Percentiles rank a stretch among this genome's conserved stretches.
Conservation (phyloP, 768 basidiomycete genomes). For the Lactifluus piperatus region DNA sequence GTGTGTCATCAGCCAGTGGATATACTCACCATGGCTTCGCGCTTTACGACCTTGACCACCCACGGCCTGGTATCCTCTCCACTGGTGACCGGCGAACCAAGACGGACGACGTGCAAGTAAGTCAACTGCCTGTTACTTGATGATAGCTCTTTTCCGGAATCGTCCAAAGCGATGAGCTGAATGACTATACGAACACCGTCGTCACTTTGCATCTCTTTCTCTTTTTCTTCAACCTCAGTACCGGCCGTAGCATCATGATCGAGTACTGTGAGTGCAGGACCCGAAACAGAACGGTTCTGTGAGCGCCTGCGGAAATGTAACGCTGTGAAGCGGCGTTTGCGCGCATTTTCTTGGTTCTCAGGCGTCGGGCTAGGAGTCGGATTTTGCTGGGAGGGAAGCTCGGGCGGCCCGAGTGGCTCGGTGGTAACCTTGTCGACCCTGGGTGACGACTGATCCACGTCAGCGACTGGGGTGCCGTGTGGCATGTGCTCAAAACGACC, state of each 20-base stretch:
- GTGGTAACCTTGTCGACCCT: slow-evolving; percentile 4
- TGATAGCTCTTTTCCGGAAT: slow-evolving; percentile 55
- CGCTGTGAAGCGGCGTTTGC: slow-evolving; percentile 54
- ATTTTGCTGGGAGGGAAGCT: neutral
- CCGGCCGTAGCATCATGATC: slow-evolving; percentile 48
- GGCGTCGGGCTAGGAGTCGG: slow-evolving; percentile 23
- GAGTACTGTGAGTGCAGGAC: slow-evolving; percentile 71
- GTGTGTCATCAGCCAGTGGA: neutral
- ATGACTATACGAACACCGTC: slow-evolving; percentile 73
- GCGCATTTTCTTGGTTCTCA: slow-evolving; percentile 18
- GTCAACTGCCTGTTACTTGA: slow-evolving; percentile 82
- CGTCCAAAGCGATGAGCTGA: slow-evolving; percentile 72
- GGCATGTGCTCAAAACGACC: slow-evolving; percentile 51
- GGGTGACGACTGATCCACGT: neutral
- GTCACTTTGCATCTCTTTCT: slow-evolving; percentile 37
- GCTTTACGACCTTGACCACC: slow-evolving; percentile 88
- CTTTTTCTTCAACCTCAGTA: slow-evolving; percentile 31
- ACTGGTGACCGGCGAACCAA: slow-evolving; percentile 36
- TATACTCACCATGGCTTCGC: slow-evolving; percentile 68
- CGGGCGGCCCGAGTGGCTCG: slow-evolving; percentile 2
- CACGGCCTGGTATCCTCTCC: slow-evolving; percentile 57
- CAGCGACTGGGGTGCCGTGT: neutral
- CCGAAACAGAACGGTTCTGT: slow-evolving; percentile 47
- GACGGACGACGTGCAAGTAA: slow-evolving; percentile 75
- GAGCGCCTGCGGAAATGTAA: slow-evolving; percentile 51